These are phyloP conservation scores for Fonsecaea multimorphosa DNA, from an alignment of 2,329 filamentous ascomycete genomes.

Conservation along the genomic window DNA sequence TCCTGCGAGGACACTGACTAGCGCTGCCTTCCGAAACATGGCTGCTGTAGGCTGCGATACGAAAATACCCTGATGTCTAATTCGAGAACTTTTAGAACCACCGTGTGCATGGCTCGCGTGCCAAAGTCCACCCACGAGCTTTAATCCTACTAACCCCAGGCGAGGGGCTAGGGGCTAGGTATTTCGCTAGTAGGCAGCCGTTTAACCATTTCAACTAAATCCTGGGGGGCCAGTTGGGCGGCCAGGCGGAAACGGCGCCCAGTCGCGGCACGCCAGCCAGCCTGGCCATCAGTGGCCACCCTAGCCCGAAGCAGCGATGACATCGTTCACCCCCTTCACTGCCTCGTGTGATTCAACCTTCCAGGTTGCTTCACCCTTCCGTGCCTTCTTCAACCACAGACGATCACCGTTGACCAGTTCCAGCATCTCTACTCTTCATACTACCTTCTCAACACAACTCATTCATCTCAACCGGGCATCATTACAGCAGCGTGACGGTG, in stretches of 20 bases:
- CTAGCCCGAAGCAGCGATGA: conserved; percentile 19
- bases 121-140: neutral
- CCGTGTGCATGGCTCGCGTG: neutral
- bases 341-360: neutral
- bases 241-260: conserved; percentile 2
- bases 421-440: conserved; percentile 1
- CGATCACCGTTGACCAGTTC: conserved; percentile 5
- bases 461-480: neutral
- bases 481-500: neutral
- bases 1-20: neutral
- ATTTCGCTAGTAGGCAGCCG: neutral
- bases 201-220: neutral
- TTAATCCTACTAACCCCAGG: neutral
- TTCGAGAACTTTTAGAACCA: neutral
- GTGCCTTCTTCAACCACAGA: conserved; percentile 14
- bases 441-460: neutral
- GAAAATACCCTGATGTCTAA: neutral
- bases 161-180: neutral
- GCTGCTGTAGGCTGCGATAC: neutral
- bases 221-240: conserved; percentile 13
- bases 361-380: neutral
- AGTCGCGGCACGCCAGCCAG: conserved; percentile 3
- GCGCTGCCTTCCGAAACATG: neutral
- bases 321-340: conserved; percentile 14
- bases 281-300: conserved; percentile 7